A percentile compares a stretch with the other conserved stretches of the same genome.
These are phyloP conservation scores for Coprinopsis sp. DNA, from an alignment of 768 basidiomycete genomes.

Conservation along the genomic window DNA sequence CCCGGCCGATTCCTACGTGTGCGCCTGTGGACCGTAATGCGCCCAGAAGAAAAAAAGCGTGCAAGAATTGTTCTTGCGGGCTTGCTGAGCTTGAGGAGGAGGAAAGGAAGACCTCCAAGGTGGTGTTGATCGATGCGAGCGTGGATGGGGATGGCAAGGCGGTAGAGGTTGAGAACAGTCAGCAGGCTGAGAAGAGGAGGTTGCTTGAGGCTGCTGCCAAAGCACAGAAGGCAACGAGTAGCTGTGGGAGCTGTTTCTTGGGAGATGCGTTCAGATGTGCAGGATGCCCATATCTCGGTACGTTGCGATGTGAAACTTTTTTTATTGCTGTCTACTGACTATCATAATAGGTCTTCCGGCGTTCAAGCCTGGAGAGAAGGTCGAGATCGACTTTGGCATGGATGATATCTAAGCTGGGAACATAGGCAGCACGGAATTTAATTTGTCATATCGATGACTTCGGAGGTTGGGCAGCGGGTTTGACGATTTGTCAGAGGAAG, in stretches of 20 bases:
- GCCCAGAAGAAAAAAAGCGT: constrained; percentile 82
- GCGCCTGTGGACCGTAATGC: constrained; percentile 53
- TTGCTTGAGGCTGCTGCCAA: constrained; percentile 61
- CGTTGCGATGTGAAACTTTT: constrained; percentile 20
- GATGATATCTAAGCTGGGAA: constrained; percentile 82
- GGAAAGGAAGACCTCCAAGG: constrained; percentile 55
- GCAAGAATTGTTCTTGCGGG: constrained; percentile 97
- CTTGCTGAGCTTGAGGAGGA: constrained; percentile 89
- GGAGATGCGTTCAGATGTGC: constrained; percentile 98
- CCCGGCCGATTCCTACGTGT: constrained; percentile 71
- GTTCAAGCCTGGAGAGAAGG: constrained; percentile 98
- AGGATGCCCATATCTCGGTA: constrained; percentile 93
- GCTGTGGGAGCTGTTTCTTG: constrained; percentile 95
- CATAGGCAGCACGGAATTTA: too few relatives aligned
- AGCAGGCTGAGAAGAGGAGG: constrained; percentile 59
- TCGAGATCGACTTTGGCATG: constrained; percentile 84
- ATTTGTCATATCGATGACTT: too few relatives aligned
- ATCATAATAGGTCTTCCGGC: constrained; percentile 79
- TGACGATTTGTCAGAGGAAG: too few relatives aligned
- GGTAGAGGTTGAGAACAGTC: too few relatives aligned
- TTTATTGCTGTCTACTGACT: constrained; percentile 7
- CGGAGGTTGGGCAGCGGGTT: too few relatives aligned
- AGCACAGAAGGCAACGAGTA: constrained; percentile 87
- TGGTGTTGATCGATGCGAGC: constrained; percentile 65
- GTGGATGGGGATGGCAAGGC: constrained; percentile 51